These are phyloP conservation scores for Coemansia reversa DNA, from an alignment of 192 early-diverging fungal species.

Conservation along the genomic window DNA sequence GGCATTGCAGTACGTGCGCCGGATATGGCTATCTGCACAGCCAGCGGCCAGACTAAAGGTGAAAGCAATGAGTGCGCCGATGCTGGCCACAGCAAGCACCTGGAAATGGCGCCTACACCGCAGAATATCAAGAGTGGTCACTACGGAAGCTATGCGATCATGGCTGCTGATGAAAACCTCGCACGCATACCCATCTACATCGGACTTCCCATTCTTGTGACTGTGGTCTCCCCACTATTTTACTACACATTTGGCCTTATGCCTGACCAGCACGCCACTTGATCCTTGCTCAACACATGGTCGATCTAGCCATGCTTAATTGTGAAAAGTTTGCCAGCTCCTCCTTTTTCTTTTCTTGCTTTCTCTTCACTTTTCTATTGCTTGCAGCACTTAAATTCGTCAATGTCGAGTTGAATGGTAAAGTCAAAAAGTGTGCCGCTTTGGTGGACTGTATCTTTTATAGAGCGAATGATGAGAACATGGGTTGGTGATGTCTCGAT, in stretches of 20 bases:
- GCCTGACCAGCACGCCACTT: constrained; percentile 10
- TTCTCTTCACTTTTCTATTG: not conserved
- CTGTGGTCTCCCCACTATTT: constrained; percentile 20
- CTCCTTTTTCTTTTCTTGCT: not conserved
- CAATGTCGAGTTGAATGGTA: not conserved
- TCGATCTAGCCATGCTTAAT: not conserved
- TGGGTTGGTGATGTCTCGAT: constrained; percentile 23
- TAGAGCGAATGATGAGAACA: constrained; percentile 25
- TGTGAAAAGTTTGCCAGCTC: not conserved
- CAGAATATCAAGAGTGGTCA: constrained; percentile 17
- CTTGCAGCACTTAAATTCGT: not conserved
- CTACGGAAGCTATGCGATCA: constrained; percentile 46
- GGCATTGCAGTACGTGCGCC: not conserved
- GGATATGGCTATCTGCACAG: not conserved
- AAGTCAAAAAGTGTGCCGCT: not conserved
- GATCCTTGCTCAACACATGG: not conserved
- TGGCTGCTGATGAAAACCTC: constrained; percentile 46
- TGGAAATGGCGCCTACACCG: not conserved
- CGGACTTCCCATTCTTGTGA: constrained; percentile 36
- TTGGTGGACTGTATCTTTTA: not conserved
- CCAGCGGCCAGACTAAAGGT: not conserved
- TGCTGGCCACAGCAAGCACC: not conserved
- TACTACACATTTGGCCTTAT: constrained; percentile 30
- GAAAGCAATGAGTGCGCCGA: constrained; percentile 4
- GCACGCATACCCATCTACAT: constrained; percentile 51